Evolutionary conservation across 225 moss, liverwort and hornwort species (phyloP).

Genomic region (Pleurozium schreberi): DNA sequence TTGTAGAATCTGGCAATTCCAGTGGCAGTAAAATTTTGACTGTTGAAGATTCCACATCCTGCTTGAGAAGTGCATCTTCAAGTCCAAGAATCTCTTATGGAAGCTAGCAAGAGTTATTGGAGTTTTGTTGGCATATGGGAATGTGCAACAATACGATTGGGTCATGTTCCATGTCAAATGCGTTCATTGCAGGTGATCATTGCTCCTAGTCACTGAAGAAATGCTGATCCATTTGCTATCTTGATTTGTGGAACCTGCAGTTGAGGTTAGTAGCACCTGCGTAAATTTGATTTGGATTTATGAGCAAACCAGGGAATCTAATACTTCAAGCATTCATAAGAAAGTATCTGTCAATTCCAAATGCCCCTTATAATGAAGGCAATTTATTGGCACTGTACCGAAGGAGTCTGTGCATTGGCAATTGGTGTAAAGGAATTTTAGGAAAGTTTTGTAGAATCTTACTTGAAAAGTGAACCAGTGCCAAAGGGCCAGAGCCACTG

Average conservation of each 20-base stretch:
- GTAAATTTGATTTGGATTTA: no score
- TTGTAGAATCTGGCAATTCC: constrained; percentile 3
- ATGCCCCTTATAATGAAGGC: neutral
- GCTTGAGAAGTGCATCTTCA: neutral
- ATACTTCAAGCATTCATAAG: neutral
- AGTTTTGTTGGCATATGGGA: no score
- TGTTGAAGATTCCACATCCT: neutral
- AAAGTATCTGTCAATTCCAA: neutral
- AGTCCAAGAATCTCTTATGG: neutral
- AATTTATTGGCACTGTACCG: neutral
- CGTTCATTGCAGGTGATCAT: neutral
- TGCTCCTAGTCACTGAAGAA: neutral
- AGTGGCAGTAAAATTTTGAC: constrained; percentile 11
- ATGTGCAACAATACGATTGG: no score
- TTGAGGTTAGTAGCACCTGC: neutral
- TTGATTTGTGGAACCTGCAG: neutral
- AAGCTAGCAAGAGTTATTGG: no score
- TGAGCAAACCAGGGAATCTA: neutral
- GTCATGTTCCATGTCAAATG: no score
- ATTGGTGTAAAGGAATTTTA: neutral
- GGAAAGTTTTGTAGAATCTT: neutral
- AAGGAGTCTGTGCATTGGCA: neutral
- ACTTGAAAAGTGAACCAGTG: neutral
- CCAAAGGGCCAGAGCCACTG: neutral
- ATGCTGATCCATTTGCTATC: neutral